Conservation (phyloP, 2,329 filamentous ascomycete genomes). For the Emericellopsis cladophorae region DNA sequence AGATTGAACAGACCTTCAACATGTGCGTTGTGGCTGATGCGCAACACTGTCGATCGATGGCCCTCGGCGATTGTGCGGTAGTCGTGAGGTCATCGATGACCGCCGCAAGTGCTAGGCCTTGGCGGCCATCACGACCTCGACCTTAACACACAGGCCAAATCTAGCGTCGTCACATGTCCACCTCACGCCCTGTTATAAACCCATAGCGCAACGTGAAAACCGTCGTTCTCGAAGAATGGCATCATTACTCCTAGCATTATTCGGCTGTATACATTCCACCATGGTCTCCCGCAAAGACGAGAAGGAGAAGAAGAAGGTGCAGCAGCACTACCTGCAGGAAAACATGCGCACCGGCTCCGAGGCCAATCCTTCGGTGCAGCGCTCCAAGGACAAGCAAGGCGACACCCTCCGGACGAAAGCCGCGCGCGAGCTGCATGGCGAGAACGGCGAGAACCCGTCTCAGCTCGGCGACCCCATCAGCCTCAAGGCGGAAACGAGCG, state of each 20-base stretch:
- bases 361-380: constrained; percentile 2
- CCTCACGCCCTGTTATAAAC: not conserved
- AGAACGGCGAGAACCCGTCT: constrained; percentile 17
- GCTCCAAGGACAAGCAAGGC: constrained; percentile 1
- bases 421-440: constrained; percentile 12
- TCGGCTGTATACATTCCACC: not conserved
- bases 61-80: not conserved
- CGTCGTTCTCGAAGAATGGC: constrained; percentile 1
- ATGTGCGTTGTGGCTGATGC: not conserved
- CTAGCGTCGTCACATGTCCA: not conserved
- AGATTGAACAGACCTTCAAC: not conserved
- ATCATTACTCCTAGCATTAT: constrained; percentile 3
- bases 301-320: not conserved
- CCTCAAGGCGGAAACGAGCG: constrained; percentile 22
- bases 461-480: constrained; percentile 25
- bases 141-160: not conserved
- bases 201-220: not conserved
- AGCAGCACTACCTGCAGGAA: not conserved
- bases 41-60: not conserved
- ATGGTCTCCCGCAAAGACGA: constrained; percentile 2
- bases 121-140: not conserved
- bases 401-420: constrained; percentile 6
- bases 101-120: not conserved
- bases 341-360: not conserved
- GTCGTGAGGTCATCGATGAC: constrained; percentile 6